These are phyloP conservation scores for Rutidosis leptorrhynchoides DNA, from an alignment of 129 eudicot species.

Conservation along the genomic window DNA sequence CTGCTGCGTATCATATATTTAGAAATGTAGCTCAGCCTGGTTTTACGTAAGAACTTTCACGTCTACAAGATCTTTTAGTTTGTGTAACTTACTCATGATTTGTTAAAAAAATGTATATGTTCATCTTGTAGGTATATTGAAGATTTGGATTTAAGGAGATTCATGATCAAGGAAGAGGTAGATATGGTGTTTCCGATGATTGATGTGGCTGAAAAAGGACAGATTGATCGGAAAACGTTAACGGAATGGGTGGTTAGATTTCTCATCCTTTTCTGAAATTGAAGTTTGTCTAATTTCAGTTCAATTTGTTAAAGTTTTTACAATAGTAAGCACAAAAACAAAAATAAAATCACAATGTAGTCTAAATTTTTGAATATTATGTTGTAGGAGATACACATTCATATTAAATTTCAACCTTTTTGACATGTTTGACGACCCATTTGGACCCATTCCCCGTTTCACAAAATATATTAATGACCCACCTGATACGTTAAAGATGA, in stretches of 20 bases:
- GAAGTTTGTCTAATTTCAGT: background rate
- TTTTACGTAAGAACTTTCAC: conserved; percentile 44
- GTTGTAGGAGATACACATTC: background rate
- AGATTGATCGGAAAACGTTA: conserved; percentile 54
- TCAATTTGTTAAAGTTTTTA: background rate
- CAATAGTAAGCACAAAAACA: background rate
- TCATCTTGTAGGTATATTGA: conserved; percentile 53
- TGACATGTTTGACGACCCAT: background rate
- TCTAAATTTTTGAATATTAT: background rate
- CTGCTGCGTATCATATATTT: conserved; percentile 83
- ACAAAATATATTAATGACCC: background rate
- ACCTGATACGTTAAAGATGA: background rate
- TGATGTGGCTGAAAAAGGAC: conserved; percentile 65
- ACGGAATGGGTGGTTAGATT: conserved; percentile 87
- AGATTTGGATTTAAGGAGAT: conserved; percentile 64
- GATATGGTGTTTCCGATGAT: conserved; percentile 66
- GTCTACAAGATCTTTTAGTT: conserved; percentile 5
- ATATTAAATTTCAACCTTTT: background rate
- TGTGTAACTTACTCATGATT: background rate
- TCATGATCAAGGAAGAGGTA: conserved; percentile 90
- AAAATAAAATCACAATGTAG: background rate
- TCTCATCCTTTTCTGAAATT: background rate
- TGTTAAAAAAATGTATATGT: background rate
- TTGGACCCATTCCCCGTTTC: background rate
- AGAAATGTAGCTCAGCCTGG: conserved; percentile 67